Conservation (phyloP, 2,329 filamentous ascomycete species). For the Gnomoniopsis sp. region DNA sequence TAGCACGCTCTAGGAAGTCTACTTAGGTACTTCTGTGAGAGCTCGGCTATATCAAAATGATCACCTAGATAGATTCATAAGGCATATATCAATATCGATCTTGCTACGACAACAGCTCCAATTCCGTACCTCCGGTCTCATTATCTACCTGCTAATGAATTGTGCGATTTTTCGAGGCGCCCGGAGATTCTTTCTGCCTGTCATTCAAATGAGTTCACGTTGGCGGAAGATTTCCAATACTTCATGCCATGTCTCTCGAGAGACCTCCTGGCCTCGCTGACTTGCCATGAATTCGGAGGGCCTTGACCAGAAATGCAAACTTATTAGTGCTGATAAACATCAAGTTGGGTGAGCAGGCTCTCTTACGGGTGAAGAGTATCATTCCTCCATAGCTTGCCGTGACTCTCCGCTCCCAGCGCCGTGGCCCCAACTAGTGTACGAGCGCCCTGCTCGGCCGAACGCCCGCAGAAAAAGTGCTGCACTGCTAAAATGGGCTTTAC, state of each 20-base stretch:
- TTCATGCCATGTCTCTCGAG: conserved; percentile 5
- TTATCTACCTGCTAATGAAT: no score
- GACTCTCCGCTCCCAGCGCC: conserved; percentile 36
- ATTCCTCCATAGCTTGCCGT: conserved; percentile 41
- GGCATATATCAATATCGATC: no score
- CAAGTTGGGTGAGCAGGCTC: background rate
- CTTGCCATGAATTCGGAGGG: conserved; percentile 2
- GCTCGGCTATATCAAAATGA: no score
- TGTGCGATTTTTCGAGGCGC: no score
- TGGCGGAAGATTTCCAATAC: background rate
- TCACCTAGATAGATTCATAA: no score
- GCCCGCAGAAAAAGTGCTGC: conserved; percentile 31
- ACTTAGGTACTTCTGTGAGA: no score
- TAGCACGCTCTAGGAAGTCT: no score
- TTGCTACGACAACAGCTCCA: no score
- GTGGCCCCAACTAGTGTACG: conserved; percentile 39
- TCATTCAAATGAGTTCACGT: background rate
- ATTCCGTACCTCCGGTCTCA: no score
- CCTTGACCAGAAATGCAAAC: background rate
- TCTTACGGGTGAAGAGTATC: conserved; percentile 33
- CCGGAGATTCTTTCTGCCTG: no score
- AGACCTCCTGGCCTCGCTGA: background rate
- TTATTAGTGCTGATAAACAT: background rate
- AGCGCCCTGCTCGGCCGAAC: conserved; percentile 39
- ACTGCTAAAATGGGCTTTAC: conserved; percentile 20